A percentile compares a stretch with the other conserved stretches of the same genome.
Conservation (phyloP, 2,329 filamentous ascomycete species). For the Paracamarosporium sp. region DNA sequence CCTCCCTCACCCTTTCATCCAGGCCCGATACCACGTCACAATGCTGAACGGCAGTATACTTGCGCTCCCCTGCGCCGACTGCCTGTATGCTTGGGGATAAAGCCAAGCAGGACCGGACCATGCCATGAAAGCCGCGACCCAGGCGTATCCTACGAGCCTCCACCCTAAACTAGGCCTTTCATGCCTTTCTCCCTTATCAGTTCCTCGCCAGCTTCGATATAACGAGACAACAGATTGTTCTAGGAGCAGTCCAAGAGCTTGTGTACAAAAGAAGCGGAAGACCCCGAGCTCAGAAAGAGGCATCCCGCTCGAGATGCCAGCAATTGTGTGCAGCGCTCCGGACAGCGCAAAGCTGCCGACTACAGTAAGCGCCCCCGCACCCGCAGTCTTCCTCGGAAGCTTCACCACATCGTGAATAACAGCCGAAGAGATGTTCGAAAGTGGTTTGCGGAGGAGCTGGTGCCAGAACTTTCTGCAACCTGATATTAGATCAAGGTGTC, state of each 20-base stretch:
- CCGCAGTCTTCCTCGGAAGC: background rate
- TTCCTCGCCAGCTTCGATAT: background rate
- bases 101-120: constrained; percentile 5
- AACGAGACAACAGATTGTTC: background rate
- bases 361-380: background rate
- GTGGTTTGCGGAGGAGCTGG: no score
- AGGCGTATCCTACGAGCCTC: background rate
- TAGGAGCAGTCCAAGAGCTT: background rate
- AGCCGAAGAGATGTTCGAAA: background rate
- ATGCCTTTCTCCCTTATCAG: background rate
- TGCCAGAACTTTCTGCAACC: background rate
- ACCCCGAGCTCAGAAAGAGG: background rate
- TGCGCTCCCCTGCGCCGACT: background rate
- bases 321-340: background rate
- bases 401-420: background rate
- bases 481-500: background rate
- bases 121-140: constrained; percentile 5
- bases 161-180: background rate
- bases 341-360: background rate
- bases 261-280: background rate
- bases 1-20: background rate
- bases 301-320: constrained; percentile 2
- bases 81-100: constrained; percentile 2
- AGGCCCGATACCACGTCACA: background rate
- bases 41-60: background rate